Evolutionary conservation across 306 rosid species (phyloP).

Genomic region (Betula pendula): DNA sequence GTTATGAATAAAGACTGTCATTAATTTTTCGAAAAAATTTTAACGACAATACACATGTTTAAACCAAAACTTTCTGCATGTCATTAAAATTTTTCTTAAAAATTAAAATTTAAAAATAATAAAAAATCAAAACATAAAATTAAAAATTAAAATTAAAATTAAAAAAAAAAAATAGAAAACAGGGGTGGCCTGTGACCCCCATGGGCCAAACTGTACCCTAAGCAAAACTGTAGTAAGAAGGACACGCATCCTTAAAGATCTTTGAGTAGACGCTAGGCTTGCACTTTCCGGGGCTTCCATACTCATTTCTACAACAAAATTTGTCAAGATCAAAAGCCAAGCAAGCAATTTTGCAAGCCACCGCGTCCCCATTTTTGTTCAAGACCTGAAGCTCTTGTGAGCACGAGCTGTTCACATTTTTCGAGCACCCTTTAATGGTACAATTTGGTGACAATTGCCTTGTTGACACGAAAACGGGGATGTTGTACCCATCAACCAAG

Average conservation of each 20-base stretch:
- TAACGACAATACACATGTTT: too few relatives aligned
- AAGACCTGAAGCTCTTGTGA: constrained; percentile 60
- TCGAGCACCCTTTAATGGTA: constrained; percentile 54
- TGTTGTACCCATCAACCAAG: constrained; percentile 81
- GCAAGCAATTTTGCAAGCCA: constrained; percentile 88
- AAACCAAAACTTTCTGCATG: too few relatives aligned
- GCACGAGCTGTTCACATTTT: constrained; percentile 53
- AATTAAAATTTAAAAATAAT: too few relatives aligned
- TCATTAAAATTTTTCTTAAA: too few relatives aligned
- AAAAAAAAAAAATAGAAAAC: too few relatives aligned
- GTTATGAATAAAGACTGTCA: too few relatives aligned
- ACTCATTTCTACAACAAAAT: constrained; percentile 73
- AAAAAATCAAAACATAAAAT: too few relatives aligned
- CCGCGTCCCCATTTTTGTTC: constrained; percentile 49
- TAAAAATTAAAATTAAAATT: too few relatives aligned
- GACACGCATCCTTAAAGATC: constrained; percentile 80
- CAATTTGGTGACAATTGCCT: constrained; percentile 43
- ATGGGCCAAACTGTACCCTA: too few relatives aligned
- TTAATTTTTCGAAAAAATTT: too few relatives aligned
- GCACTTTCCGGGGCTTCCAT: constrained; percentile 62
- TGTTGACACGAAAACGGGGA: constrained; percentile 52
- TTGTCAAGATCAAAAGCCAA: constrained; percentile 68
- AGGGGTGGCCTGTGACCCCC: too few relatives aligned
- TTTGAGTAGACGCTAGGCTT: constrained; percentile 69
- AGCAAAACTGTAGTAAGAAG: constrained; percentile 71